Base-by-base conservation (phyloP, 2,329 filamentous ascomycete species). In the Colletotrichum gloeosporioides region DNA sequence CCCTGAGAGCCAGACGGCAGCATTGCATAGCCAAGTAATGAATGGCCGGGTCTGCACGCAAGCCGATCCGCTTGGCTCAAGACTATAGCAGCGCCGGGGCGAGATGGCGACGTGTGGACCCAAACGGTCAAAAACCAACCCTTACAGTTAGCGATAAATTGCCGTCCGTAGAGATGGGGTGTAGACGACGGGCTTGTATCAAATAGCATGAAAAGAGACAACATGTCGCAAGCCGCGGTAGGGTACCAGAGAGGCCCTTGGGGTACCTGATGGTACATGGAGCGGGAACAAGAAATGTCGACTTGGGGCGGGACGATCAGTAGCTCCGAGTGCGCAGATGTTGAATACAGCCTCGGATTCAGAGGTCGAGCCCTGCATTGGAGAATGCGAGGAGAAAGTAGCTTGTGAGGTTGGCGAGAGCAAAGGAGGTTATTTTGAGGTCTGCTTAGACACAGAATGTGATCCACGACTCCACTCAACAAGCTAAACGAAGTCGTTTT, bases 201-300 rank as follows among this genome's bases (percentile, higher is more conserved):
- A 32, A 61, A 25, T 69, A 32, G 44, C n/a, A 44, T 59, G 7
- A 16, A 66, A 53, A 62, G 72, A 74, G 61, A 71, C 64, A 75
- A 68, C 71, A 68, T 70, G 71, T 77, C 71, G 75, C 49, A 75
- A 75, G 55, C 61, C 66, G 61, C 57, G 31, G 53, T 16, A 63
- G 22, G 59, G 66, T 68, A 75, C 75, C 53, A 36, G 16, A 34
- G 34, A 57, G 66, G 29, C 25, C 10, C 68, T 32, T 53, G 29
- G 34, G 39, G 63, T 71, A 77, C 75, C 27, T 61, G 49, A 32
- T 39, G 34, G 22, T 76, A 74, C 74, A 69, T 34, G 29, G 36
- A 36, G 18, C 39, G 25, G 34, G 65, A 27, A n/a, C 49, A 31
- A 71, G 31, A 62, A 32, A 69, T 25, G 18, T 71, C 39, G 32